Percentiles rank a stretch among this genome's conserved stretches.
These are phyloP conservation scores for Diaporthe aspalathi DNA, from an alignment of 2,329 filamentous ascomycete species.

Conservation along the genomic window DNA sequence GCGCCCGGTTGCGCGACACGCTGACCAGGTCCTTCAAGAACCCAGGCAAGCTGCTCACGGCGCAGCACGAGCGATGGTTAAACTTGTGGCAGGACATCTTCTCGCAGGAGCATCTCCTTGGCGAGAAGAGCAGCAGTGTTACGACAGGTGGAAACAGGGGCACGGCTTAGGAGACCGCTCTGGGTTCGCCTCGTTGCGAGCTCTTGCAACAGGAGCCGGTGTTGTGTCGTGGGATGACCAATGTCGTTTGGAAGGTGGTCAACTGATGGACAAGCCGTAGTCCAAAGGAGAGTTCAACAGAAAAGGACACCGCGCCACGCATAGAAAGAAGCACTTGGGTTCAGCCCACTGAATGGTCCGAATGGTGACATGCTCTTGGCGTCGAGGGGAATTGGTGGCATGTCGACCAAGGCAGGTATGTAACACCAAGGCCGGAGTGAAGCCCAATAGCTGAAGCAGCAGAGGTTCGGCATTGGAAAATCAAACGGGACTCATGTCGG, in stretches of 20 bases:
- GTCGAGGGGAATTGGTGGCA: background rate
- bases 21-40: slow-evolving; percentile 77
- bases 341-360: background rate
- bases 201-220: slow-evolving; percentile 1
- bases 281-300: background rate
- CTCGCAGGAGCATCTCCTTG: slow-evolving; percentile 57
- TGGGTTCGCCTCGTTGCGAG: slow-evolving; percentile 4
- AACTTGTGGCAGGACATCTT: slow-evolving; percentile 80
- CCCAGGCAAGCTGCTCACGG: slow-evolving; percentile 70
- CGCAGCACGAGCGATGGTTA: slow-evolving; percentile 79
- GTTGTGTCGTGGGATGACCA: slow-evolving; percentile 19
- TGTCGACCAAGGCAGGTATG: slow-evolving; percentile 12
- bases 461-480: slow-evolving; percentile 20
- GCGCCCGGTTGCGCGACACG: slow-evolving; percentile 79
- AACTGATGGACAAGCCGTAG: slow-evolving; percentile 10
- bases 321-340: slow-evolving; percentile 9
- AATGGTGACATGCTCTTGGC: slow-evolving; percentile 12
- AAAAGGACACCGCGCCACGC: background rate
- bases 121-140: slow-evolving; percentile 40
- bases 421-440: background rate
- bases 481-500: slow-evolving; percentile 9
- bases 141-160: slow-evolving; percentile 13
- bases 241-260: slow-evolving; percentile 35
- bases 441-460: slow-evolving; percentile 15
- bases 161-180: slow-evolving; percentile 31